phyloP scores from a whole-genome alignment of 176 grass and related monocot genomes.

The Ampelocalamus luodianensis region DNA sequence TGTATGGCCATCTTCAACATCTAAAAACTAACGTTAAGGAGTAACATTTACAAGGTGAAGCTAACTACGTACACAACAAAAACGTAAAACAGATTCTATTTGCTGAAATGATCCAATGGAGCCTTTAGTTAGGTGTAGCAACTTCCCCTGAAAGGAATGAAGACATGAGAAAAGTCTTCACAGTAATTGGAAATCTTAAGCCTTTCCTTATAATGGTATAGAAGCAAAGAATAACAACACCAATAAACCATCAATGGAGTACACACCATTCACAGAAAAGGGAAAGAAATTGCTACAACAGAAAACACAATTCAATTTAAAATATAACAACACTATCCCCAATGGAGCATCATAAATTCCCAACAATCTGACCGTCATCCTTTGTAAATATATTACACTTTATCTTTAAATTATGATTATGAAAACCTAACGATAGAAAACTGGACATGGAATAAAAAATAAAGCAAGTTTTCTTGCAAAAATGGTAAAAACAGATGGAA shows the following conservation, averaged over 20 bases:
- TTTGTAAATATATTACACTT: constrained; percentile 17
- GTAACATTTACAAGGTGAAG: constrained; percentile 24
- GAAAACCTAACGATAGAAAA: neutral
- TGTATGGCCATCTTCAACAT: constrained; percentile 99
- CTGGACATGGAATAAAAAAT: neutral
- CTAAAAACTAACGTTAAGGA: constrained; percentile 64
- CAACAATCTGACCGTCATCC: constrained; percentile 2
- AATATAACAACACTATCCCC: neutral
- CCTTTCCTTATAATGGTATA: neutral
- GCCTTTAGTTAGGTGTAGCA: constrained; percentile 20
- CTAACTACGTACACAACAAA: neutral
- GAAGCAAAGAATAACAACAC: constrained; percentile 5
- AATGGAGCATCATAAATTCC: neutral
- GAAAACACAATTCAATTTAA: neutral
- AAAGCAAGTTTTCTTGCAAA: neutral
- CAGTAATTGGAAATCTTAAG: constrained; percentile 13
- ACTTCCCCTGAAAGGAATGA: constrained; percentile 13
- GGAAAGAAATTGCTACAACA: neutral
- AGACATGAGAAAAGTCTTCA: neutral
- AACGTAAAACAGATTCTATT: neutral
- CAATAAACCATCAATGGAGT: neutral
- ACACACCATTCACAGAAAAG: constrained; percentile 5
- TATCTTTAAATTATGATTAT: constrained; percentile 7
- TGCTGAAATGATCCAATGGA: constrained; percentile 16
- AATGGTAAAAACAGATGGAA: neutral